Evolutionary conservation across 768 basidiomycete species (phyloP).

Genomic region (Auricularia sp.): DNA sequence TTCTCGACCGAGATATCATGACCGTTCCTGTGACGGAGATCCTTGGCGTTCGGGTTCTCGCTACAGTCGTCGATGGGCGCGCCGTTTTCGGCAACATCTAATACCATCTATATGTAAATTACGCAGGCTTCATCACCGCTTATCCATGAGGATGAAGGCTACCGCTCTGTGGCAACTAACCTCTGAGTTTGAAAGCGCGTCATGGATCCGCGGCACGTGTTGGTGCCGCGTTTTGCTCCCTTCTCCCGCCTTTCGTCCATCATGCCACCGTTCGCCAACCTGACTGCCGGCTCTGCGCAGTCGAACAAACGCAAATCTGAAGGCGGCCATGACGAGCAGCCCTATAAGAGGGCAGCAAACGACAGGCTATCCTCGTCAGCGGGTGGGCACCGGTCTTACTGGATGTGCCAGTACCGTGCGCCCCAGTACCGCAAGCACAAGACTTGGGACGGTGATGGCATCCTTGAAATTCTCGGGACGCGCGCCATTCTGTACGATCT

Average conservation of each 20-base stretch:
- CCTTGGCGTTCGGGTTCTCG: constrained; percentile 50
- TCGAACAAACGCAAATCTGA: not conserved
- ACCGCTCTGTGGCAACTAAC: not conserved
- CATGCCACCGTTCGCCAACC: not conserved
- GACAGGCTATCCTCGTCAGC: not conserved
- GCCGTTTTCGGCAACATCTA: constrained; percentile 46
- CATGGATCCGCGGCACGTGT: not conserved
- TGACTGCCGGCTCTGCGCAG: not conserved
- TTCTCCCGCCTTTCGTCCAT: not conserved
- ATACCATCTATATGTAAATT: not conserved
- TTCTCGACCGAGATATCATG: constrained; percentile 78
- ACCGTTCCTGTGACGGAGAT: constrained; percentile 50
- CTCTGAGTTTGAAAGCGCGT: not conserved
- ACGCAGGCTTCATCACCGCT: too few species aligned
- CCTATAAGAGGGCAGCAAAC: not conserved
- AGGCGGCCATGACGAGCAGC: constrained; percentile 1
- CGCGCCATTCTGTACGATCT: constrained; percentile 7
- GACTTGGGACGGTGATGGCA: constrained; percentile 70
- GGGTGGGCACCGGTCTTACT: not conserved
- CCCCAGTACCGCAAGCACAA: constrained; percentile 67
- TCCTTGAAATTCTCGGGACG: constrained; percentile 6
- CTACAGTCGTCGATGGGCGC: constrained; percentile 69
- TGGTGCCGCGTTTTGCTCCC: not conserved
- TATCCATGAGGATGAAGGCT: too few species aligned
- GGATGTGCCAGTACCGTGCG: constrained; percentile 8